Evolutionary conservation across 352 stramenopile genomes (phyloP).

Genomic region (Globisporangium cystogenes): DNA sequence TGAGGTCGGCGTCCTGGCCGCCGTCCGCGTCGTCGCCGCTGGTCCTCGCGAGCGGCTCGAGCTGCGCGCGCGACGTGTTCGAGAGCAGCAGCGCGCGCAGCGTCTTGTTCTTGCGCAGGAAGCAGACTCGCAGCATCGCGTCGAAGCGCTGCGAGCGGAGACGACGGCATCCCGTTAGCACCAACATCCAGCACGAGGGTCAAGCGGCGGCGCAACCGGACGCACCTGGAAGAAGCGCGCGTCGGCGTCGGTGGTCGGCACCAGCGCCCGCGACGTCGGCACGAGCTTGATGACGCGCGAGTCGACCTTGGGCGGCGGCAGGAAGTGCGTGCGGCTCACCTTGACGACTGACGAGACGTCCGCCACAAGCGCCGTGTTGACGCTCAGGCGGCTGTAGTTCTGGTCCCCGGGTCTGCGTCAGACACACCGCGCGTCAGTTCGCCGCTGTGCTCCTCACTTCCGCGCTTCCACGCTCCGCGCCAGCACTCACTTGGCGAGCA

Average conservation of each 20-base stretch:
- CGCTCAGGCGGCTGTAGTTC: slow-evolving; percentile 78
- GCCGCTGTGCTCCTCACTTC: background rate
- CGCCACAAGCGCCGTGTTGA: slow-evolving; percentile 70
- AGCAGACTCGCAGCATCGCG: slow-evolving; percentile 63
- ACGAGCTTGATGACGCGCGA: slow-evolving; percentile 75
- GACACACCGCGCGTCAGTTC: background rate
- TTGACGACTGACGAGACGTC: slow-evolving; percentile 57
- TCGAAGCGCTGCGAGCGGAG: slow-evolving; percentile 83
- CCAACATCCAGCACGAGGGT: too few species aligned
- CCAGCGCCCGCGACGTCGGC: slow-evolving; percentile 14
- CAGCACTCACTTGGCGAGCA: slow-evolving; percentile 54
- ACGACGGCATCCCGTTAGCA: too few species aligned
- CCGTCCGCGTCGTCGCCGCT: background rate
- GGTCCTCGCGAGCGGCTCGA: slow-evolving; percentile 9
- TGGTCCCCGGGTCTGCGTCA: slow-evolving; percentile 45
- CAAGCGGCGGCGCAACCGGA: too few species aligned
- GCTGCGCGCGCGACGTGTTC: slow-evolving; percentile 43
- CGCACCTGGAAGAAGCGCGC: slow-evolving; percentile 48
- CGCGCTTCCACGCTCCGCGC: too few species aligned
- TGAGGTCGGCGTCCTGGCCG: slow-evolving; percentile 32
- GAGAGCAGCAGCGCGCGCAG: slow-evolving; percentile 63
- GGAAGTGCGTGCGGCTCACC: slow-evolving; percentile 57
- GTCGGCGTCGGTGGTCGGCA: slow-evolving; percentile 18
- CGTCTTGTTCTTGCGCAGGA: slow-evolving; percentile 86
- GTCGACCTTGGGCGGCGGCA: slow-evolving; percentile 79